phyloP scores from a whole-genome alignment of 2,329 filamentous ascomycete species.

The Penicillium sp. region DNA sequence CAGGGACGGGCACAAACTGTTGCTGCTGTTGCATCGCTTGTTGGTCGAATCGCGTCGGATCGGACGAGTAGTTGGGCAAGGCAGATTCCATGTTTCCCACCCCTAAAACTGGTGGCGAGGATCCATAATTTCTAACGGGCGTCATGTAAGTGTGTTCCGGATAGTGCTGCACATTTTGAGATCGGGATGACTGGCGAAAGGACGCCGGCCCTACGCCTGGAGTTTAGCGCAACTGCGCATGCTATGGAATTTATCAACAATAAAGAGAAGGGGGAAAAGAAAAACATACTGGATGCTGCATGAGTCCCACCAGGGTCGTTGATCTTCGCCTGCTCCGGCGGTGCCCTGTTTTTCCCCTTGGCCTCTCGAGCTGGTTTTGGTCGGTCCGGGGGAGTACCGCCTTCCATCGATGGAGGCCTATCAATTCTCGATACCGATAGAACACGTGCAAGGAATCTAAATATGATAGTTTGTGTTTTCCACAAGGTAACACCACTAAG shows the following conservation, averaged over 20 bases:
- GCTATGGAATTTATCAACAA: neutral
- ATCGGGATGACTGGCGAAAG: constrained; percentile 16
- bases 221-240: constrained; percentile 4
- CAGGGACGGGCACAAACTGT: constrained; percentile 29
- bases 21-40: constrained; percentile 32
- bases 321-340: constrained; percentile 4
- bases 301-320: constrained; percentile 6
- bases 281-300: constrained; percentile 20
- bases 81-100: constrained; percentile 38
- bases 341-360: constrained; percentile 3
- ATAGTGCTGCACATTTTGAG: constrained; percentile 27
- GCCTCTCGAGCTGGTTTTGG: constrained; percentile 11
- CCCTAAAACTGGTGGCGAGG: constrained; percentile 27
- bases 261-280: neutral
- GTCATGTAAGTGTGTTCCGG: constrained; percentile 25
- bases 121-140: constrained; percentile 27
- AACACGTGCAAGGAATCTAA: neutral
- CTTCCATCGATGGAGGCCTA: constrained; percentile 23
- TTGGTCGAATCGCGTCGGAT: constrained; percentile 33
- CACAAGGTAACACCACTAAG: neutral
- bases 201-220: constrained; percentile 15
- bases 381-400: constrained; percentile 14
- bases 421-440: neutral
- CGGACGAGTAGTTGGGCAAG: constrained; percentile 33
- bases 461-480: neutral